Evolutionary conservation across 495 filamentous ascomycete species (phyloP).

Genomic region (Peziza echinospora): DNA sequence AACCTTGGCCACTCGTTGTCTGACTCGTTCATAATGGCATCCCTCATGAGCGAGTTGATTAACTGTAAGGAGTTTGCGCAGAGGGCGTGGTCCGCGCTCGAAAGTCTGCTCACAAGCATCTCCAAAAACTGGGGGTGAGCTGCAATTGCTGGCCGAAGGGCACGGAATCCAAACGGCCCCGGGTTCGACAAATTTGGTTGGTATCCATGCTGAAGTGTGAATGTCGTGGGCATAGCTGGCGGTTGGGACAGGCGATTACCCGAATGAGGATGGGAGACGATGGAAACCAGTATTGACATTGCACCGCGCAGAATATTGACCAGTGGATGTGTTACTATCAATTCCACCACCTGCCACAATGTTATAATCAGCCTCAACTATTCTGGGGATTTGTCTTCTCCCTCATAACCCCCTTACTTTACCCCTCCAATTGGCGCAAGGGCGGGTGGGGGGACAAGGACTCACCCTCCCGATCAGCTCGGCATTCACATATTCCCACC

Average conservation of each 20-base stretch:
- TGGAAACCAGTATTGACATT: slow-evolving; percentile 84
- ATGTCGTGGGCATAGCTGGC: not conserved
- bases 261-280: slow-evolving; percentile 65
- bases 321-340: slow-evolving; percentile 85
- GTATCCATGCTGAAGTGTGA: slow-evolving; percentile 12
- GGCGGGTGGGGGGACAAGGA: too few relatives aligned
- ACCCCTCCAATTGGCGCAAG: too few relatives aligned
- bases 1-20: slow-evolving; percentile 83
- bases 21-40: slow-evolving; percentile 61
- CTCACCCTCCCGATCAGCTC: slow-evolving; percentile 47
- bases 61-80: slow-evolving; percentile 90
- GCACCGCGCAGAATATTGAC: slow-evolving; percentile 93
- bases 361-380: too few relatives aligned
- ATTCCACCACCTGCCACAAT: slow-evolving; percentile 52
- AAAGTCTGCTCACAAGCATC: slow-evolving; percentile 70
- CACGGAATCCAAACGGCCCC: slow-evolving; percentile 56
- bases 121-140: slow-evolving; percentile 85
- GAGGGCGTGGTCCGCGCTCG: slow-evolving; percentile 83
- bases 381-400: too few relatives aligned
- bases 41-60: slow-evolving; percentile 85
- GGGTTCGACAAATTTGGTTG: slow-evolving; percentile 14
- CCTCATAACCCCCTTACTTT: too few relatives aligned
- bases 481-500: slow-evolving; percentile 63
- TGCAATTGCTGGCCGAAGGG: slow-evolving; percentile 77
- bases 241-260: slow-evolving; percentile 19